Conservation (phyloP, 306 rosid species). For the Cicer yamashitae region DNA sequence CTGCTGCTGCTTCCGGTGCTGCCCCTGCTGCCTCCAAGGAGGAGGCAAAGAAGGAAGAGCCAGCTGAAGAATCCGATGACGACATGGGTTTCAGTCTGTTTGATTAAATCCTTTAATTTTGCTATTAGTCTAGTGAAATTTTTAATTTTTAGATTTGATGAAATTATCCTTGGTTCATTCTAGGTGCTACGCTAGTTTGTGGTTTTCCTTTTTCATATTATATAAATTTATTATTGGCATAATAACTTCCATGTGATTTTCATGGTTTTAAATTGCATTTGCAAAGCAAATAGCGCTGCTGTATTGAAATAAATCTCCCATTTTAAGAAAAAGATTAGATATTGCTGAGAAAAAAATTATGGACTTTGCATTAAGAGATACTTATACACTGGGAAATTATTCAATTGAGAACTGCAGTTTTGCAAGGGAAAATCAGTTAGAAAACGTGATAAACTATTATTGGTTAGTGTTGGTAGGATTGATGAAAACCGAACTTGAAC, state of each 20-base stretch:
- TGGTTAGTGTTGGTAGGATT: not conserved
- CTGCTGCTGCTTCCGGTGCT: not conserved
- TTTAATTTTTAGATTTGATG: not conserved
- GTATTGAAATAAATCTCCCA: not conserved
- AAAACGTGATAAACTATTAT: not conserved
- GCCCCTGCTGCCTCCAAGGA: slow-evolving; percentile 29
- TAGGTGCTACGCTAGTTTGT: not conserved
- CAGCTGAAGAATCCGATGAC: slow-evolving; percentile 4
- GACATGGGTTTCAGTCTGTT: slow-evolving; percentile 17
- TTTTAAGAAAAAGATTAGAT: not conserved
- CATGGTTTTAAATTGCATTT: not conserved
- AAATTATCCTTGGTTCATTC: not conserved
- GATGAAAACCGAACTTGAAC: too few species aligned
- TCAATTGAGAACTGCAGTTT: not conserved
- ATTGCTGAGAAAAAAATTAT: not conserved
- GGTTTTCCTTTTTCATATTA: not conserved
- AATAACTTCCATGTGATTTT: not conserved
- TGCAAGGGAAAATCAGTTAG: not conserved
- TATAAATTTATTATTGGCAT: not conserved
- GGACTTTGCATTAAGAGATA: not conserved
- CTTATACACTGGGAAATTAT: not conserved
- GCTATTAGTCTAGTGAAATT: not conserved
- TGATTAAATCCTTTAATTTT: slow-evolving; percentile 13
- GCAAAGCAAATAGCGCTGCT: not conserved
- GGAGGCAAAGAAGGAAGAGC: slow-evolving; percentile 28